A percentile compares a stretch with the other conserved stretches of the same genome.
phyloP scores from a whole-genome alignment of 768 basidiomycete genomes.

The Auriscalpium orientale region DNA sequence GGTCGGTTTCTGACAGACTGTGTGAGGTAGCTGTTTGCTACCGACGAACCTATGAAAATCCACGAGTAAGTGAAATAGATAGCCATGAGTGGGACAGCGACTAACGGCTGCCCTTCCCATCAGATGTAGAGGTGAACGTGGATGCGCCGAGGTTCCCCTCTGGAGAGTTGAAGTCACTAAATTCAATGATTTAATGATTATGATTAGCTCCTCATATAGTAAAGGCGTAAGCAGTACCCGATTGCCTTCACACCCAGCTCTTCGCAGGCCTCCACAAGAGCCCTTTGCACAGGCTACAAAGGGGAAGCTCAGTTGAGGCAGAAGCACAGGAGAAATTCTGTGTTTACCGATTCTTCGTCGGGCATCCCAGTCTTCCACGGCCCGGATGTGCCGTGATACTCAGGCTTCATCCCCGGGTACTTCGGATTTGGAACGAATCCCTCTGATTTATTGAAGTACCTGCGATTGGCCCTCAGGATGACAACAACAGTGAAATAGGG shows the following conservation, averaged over 20 bases:
- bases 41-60: conserved; percentile 2
- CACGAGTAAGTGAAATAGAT: background rate
- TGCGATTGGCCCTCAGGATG: background rate
- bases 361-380: background rate
- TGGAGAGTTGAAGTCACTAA: conserved; percentile 11
- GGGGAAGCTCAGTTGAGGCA: background rate
- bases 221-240: background rate
- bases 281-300: background rate
- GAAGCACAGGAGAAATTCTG: too few relatives aligned
- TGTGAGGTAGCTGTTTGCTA: conserved; percentile 7
- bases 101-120: conserved; percentile 9
- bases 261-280: background rate
- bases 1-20: conserved; percentile 22
- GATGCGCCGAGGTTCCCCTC: conserved; percentile 8
- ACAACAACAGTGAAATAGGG: background rate
- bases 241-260: conserved; percentile 8
- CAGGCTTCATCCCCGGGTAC: conserved; percentile 1
- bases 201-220: background rate
- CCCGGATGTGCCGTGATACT: conserved; percentile 10
- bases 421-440: conserved; percentile 3
- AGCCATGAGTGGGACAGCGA: background rate
- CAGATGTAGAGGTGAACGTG: conserved; percentile 2
- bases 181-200: background rate
- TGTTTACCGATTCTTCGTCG: background rate
- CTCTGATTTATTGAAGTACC: conserved; percentile 14